These are phyloP conservation scores for Rhodotorula sp. DNA, from an alignment of 1,284 basidiomycete species.

Conservation along the genomic window DNA sequence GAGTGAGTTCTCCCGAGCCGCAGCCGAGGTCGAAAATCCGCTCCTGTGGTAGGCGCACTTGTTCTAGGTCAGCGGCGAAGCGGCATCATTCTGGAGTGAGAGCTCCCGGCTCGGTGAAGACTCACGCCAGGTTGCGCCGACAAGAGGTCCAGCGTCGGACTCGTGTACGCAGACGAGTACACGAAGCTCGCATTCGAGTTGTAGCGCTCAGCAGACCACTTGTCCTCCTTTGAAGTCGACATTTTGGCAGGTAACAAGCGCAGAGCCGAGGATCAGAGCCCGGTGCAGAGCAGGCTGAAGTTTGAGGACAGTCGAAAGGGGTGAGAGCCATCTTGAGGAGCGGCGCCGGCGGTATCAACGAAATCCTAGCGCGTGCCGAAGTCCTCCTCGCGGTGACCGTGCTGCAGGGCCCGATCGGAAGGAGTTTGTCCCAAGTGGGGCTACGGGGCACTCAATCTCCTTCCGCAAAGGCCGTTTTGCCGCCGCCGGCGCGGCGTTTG, in stretches of 20 bases:
- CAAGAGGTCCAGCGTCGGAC: constrained; percentile 64
- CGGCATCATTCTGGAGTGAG: neutral
- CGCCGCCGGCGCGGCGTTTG: neutral
- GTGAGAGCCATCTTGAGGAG: too few relatives aligned
- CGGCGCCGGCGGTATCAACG: too few relatives aligned
- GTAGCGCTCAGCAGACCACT: constrained; percentile 61
- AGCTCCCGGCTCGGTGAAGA: too few relatives aligned
- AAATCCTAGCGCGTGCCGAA: neutral
- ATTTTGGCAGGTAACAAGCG: neutral
- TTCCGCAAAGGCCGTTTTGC: neutral
- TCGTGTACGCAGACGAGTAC: constrained; percentile 66
- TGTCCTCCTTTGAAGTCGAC: constrained; percentile 38
- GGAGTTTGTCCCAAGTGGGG: neutral
- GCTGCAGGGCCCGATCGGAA: neutral
- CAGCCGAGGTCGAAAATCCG: constrained; percentile 76
- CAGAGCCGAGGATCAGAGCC: neutral
- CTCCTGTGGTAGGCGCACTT: constrained; percentile 50
- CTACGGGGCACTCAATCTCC: neutral
- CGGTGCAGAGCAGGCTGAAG: neutral
- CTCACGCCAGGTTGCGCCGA: constrained; percentile 57
- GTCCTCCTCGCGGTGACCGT: neutral
- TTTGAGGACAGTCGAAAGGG: too few relatives aligned
- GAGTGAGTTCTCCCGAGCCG: constrained; percentile 73
- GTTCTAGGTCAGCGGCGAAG: too few relatives aligned
- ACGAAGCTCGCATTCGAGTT: constrained; percentile 64